Evolutionary conservation across 2,329 filamentous ascomycete species (phyloP).

Genomic region (Myriosclerotinia scirpicola): DNA sequence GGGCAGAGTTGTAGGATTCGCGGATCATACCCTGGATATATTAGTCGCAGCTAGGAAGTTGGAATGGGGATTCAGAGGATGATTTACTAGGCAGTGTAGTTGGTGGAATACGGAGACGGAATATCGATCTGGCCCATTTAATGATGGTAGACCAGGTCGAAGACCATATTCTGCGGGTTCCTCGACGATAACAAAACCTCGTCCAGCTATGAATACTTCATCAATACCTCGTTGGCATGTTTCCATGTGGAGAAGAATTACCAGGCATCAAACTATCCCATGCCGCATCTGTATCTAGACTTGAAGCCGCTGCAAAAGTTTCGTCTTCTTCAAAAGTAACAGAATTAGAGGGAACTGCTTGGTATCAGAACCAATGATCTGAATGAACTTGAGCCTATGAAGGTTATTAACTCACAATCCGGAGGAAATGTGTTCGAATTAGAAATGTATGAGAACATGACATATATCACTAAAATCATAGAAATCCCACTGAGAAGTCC

Average conservation of each 20-base stretch:
- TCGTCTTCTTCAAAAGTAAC: conserved; percentile 2
- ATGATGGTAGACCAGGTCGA: neutral
- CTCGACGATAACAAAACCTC: conserved; percentile 16
- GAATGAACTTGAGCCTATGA: too few species aligned
- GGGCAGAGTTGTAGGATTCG: conserved; percentile 12
- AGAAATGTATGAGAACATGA: neutral
- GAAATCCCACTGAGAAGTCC: neutral
- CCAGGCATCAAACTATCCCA: conserved; percentile 17
- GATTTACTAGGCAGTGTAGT: conserved; percentile 19
- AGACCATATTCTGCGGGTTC: neutral
- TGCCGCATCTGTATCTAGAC: conserved; percentile 8
- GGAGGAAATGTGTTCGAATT: conserved; percentile 1
- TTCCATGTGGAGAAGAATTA: neutral
- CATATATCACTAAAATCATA: neutral
- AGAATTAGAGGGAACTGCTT: neutral
- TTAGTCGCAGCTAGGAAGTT: neutral
- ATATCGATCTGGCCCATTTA: conserved; percentile 1
- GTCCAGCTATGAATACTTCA: neutral
- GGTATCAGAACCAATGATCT: neutral
- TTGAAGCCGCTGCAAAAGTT: neutral
- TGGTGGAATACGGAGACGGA: conserved; percentile 22
- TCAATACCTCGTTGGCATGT: neutral
- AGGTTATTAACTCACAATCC: neutral
- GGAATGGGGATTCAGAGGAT: neutral
- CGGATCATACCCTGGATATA: conserved; percentile 18